Conservation (phyloP, 2,329 filamentous ascomycete species). For the Byssoonygena ceratinophila region DNA sequence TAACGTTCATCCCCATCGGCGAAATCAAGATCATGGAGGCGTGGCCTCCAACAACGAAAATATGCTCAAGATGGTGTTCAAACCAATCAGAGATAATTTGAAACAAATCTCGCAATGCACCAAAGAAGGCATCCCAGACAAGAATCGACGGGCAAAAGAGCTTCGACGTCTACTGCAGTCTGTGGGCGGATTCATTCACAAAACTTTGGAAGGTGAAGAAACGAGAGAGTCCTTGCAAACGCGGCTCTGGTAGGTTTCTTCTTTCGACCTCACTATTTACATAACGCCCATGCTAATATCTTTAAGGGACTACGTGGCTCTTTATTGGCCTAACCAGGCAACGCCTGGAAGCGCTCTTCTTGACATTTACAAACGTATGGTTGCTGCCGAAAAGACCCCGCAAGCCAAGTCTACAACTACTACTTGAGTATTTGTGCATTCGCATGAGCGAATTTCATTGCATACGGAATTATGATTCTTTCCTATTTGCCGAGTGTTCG, state of each 20-base stretch:
- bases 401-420: constrained; percentile 2
- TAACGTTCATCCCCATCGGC: constrained; percentile 20
- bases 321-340: constrained; percentile 40
- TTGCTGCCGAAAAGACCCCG: constrained; percentile 10
- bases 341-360: constrained; percentile 17
- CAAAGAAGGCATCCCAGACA: constrained; percentile 37
- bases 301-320: constrained; percentile 36
- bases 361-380: constrained; percentile 16
- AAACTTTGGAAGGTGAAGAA: constrained; percentile 30
- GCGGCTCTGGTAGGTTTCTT: constrained; percentile 35
- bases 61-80: constrained; percentile 38
- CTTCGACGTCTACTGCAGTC: constrained; percentile 35
- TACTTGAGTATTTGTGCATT: background rate
- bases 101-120: constrained; percentile 37
- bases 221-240: constrained; percentile 34
- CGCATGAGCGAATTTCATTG: too few species aligned
- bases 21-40: constrained; percentile 18
- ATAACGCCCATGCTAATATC: constrained; percentile 23
- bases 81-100: constrained; percentile 36
- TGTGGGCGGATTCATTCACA: constrained; percentile 39
- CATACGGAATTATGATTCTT: background rate
- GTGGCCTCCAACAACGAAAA: constrained; percentile 30
- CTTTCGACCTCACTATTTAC: background rate
- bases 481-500: background rate
- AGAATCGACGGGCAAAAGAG: constrained; percentile 34